Evolutionary conservation across 306 rosid species (phyloP).

Genomic region (Malus asiatica): DNA sequence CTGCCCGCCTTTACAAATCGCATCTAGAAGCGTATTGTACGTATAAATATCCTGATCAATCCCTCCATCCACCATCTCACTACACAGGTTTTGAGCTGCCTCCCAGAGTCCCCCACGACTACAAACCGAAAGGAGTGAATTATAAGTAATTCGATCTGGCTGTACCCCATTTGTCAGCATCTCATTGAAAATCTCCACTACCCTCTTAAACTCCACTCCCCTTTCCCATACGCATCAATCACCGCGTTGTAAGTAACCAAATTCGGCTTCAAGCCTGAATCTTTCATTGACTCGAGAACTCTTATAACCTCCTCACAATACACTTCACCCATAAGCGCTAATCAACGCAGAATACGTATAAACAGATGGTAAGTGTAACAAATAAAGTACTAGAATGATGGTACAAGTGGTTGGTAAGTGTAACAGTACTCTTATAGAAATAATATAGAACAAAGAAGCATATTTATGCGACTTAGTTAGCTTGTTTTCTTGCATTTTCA

Average conservation of each 20-base stretch:
- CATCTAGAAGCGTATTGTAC: constrained; percentile 80
- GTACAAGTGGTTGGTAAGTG: no score
- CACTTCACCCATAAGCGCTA: constrained; percentile 73
- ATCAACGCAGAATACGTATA: constrained; percentile 69
- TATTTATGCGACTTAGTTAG: no score
- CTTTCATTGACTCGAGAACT: constrained; percentile 59
- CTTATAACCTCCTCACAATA: constrained; percentile 40
- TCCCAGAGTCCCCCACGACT: constrained; percentile 83
- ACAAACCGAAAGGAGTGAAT: constrained; percentile 72
- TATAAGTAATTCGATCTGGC: constrained; percentile 81
- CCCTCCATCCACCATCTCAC: constrained; percentile 61
- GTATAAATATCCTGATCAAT: constrained; percentile 69
- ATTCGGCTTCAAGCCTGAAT: constrained; percentile 63
- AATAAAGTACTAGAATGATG: no score
- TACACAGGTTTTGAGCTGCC: constrained; percentile 49
- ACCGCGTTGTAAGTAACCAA: constrained; percentile 77
- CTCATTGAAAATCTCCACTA: constrained; percentile 61
- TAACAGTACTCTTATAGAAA: no score
- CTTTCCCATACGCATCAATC: constrained; percentile 82
- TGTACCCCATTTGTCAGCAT: constrained; percentile 47
- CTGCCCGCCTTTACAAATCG: constrained; percentile 77
- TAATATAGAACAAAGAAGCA: no score
- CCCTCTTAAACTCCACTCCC: constrained; percentile 54
- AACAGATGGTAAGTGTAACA: constrained; percentile 10
- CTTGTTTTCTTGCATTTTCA: no score